Conservation (phyloP, 768 basidiomycete genomes). For the Mycena sanguinolenta region DNA sequence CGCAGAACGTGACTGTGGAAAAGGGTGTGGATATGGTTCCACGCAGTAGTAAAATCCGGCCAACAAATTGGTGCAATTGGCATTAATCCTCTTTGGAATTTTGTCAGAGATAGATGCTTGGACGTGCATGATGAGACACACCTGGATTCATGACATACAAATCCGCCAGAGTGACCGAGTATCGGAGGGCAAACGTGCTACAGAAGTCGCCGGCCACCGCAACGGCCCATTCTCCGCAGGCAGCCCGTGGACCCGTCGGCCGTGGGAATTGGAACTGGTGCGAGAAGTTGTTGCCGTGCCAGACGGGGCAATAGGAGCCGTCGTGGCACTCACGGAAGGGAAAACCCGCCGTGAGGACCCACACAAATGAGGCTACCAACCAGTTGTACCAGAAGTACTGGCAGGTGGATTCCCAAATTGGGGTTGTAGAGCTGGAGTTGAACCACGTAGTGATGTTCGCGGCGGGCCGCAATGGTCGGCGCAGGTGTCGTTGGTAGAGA, state of each 20-base stretch:
- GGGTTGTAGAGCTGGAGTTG: conserved; percentile 39
- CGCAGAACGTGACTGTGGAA: conserved; percentile 17
- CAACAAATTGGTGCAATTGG: conserved; percentile 43
- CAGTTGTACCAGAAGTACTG: conserved; percentile 26
- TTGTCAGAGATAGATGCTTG: not conserved
- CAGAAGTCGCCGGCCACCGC: too few relatives aligned
- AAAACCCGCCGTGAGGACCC: conserved; percentile 39
- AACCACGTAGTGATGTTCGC: conserved; percentile 13
- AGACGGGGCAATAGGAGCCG: conserved; percentile 15
- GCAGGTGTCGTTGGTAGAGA: conserved; percentile 41
- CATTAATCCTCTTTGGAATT: conserved; percentile 36
- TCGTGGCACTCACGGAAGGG: conserved; percentile 12
- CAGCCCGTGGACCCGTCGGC: too few relatives aligned
- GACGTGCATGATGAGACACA: not conserved
- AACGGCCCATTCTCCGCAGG: too few relatives aligned
- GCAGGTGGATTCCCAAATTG: conserved; percentile 33
- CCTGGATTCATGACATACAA: conserved; percentile 43
- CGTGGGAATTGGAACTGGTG: too few relatives aligned
- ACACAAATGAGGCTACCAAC: conserved; percentile 34
- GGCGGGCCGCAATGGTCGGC: conserved; percentile 14
- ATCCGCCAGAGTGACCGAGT: conserved; percentile 37
- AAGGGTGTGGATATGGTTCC: conserved; percentile 43
- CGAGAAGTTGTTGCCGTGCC: conserved; percentile 34
- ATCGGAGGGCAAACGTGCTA: too few relatives aligned
- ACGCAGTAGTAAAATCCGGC: conserved; percentile 42